Evolutionary conservation across 2,329 filamentous ascomycete species (phyloP).

Genomic region (Trichophyton schoenleinii): DNA sequence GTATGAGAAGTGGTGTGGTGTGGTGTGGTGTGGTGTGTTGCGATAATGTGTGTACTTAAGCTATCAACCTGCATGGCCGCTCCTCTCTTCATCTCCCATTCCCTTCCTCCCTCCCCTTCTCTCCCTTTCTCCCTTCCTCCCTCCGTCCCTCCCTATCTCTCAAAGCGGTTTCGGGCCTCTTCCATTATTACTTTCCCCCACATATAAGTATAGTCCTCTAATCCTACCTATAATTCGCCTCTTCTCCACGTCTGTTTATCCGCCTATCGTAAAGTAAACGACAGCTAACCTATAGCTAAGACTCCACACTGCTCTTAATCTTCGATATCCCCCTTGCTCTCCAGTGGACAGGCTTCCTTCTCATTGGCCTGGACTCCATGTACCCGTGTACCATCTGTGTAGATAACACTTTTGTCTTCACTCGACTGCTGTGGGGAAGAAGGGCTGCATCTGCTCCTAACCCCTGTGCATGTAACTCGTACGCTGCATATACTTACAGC

Average conservation of each 20-base stretch:
- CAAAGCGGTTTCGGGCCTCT: neutral
- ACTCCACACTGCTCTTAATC: no score
- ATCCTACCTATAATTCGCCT: neutral
- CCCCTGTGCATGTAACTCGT: neutral
- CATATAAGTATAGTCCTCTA: neutral
- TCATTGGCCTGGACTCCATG: neutral
- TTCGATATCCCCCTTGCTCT: neutral
- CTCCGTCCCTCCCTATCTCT: neutral
- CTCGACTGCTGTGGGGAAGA: neutral
- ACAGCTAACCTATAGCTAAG: no score
- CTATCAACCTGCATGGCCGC: neutral
- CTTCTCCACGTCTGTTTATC: neutral
- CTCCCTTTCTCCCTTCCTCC: neutral
- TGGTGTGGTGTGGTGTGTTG: neutral
- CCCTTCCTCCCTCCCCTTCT: neutral
- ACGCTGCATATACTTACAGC: no score
- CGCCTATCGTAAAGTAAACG: no score
- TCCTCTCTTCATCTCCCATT: neutral
- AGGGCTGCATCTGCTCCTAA: neutral
- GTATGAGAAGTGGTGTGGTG: neutral
- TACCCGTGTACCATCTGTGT: neutral
- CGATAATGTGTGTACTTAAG: neutral
- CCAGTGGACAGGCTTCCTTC: neutral
- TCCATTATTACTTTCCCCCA: neutral
- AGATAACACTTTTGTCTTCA: neutral